Percentiles rank a stretch among this genome's conserved stretches.
Evolutionary conservation across 176 grass and related monocot species (phyloP).

Genomic region (Eragrostis curvula): DNA sequence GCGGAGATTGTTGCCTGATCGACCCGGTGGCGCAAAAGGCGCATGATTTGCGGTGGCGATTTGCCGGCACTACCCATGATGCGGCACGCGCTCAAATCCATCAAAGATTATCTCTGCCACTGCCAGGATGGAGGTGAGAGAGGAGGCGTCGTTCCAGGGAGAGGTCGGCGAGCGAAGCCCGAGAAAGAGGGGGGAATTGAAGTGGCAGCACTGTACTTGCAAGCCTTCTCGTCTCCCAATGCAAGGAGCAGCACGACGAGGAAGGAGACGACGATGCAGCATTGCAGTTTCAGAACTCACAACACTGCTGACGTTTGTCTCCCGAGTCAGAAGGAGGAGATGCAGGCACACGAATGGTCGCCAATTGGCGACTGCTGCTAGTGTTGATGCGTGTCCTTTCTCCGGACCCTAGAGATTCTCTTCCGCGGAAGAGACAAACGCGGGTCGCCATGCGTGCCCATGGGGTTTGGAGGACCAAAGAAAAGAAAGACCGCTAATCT

Average conservation of each 20-base stretch:
- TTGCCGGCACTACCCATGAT: slow-evolving; percentile 37
- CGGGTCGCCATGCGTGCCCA: background rate
- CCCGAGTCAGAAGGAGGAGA: background rate
- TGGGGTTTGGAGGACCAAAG: background rate
- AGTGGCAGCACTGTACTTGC: background rate
- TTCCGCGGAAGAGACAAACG: slow-evolving; percentile 27
- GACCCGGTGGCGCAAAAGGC: slow-evolving; percentile 8
- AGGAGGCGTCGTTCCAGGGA: background rate
- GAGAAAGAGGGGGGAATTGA: background rate
- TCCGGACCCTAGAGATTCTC: slow-evolving; percentile 24
- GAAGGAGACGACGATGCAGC: background rate
- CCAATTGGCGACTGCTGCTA: background rate
- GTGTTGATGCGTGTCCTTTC: background rate
- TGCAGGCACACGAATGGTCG: background rate
- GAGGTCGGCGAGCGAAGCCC: background rate
- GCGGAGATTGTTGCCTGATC: background rate
- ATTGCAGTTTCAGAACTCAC: background rate
- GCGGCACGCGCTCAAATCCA: background rate
- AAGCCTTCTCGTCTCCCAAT: slow-evolving; percentile 29
- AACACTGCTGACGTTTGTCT: too few relatives aligned
- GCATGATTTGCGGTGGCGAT: slow-evolving; percentile 25
- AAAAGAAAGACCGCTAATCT: background rate
- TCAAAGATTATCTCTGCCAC: background rate
- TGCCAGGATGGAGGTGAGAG: background rate
- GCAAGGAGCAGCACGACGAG: background rate